Base-by-base conservation (phyloP, 2,329 filamentous ascomycete genomes). In the Hymenoscyphus linearis region DNA sequence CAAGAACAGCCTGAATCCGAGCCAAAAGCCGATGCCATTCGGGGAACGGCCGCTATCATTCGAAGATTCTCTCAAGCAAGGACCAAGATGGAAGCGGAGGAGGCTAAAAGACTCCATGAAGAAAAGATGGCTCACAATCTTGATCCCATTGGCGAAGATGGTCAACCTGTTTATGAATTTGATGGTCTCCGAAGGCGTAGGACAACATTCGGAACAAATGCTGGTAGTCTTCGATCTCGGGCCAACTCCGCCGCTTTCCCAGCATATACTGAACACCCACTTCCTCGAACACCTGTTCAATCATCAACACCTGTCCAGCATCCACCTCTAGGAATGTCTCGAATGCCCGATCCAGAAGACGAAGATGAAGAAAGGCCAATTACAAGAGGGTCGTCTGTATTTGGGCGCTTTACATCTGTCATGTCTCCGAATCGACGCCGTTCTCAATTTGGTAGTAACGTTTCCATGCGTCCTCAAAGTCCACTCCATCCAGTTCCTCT, bases 1-100 rank as follows among this genome's bases (percentile, higher is more conserved):
- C 91, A 96, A 71, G 91, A 96, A 73, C 92, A 98, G 73, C 89
- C 93, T n/a, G 95, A 99, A 75, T 89, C 89, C 14, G 95, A 99
- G 70, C 95, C 95, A 58, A 96, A 96, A 72, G 95, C 95, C 14
- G 95, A 99, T 74, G 92, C 95, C 10, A 96, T 99, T 70, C 90
- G 95, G 67, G 95, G 93, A 63, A 81, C 93, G 16, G 93, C 91
- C 6, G 91, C 92, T 54, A 91, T 99, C 62, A 82, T 99, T 58
- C 86, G 95, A 64, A 85, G 90, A 14, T 81, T 99, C 56, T 97
- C 92, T 0, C 81, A 81, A 12, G 82, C 87, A 0, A 83, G 95
- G 63, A 84, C 88, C 64, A 89, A 88, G 72, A 89, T 89, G 79
- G 91, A 98, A 73, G 80, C 86, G 7, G 85, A 90, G 52, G 95